phyloP scores from a whole-genome alignment of 129 eudicot genomes.

The Heracleum sosnowskyi region DNA sequence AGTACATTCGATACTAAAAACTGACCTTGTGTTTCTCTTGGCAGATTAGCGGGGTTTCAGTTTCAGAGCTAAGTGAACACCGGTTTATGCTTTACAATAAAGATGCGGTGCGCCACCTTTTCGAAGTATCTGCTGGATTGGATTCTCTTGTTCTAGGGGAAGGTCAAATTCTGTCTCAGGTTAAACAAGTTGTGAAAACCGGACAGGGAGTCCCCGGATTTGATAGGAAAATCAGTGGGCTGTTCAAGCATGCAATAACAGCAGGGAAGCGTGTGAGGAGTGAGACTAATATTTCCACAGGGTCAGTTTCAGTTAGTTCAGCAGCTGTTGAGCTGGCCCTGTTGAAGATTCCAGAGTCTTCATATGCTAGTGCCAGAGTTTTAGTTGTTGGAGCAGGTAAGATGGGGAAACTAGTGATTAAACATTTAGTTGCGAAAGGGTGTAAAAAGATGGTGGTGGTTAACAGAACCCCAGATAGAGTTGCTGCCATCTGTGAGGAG shows the following conservation, averaged over 20 bases:
- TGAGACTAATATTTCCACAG: slow-evolving; percentile 64
- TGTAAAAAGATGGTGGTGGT: slow-evolving; percentile 61
- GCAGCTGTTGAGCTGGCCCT: slow-evolving; percentile 87
- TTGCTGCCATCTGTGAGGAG: slow-evolving; percentile 43
- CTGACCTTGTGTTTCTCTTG: slow-evolving; percentile 14
- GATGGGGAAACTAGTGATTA: slow-evolving; percentile 85
- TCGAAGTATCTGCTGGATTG: slow-evolving; percentile 88
- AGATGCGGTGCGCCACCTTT: slow-evolving; percentile 67
- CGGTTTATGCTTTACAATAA: slow-evolving; percentile 56
- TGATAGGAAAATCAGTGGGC: slow-evolving; percentile 63
- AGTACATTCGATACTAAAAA: not conserved
- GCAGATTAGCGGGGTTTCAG: slow-evolving; percentile 66
- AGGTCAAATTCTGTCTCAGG: slow-evolving; percentile 91
- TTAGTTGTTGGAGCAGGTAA: slow-evolving; percentile 86
- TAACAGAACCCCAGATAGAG: slow-evolving; percentile 68
- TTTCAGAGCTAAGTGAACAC: slow-evolving; percentile 56
- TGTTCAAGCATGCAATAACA: slow-evolving; percentile 75
- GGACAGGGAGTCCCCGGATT: slow-evolving; percentile 71
- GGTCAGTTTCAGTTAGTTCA: slow-evolving; percentile 90
- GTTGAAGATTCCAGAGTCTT: slow-evolving; percentile 49
- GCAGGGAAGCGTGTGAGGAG: slow-evolving; percentile 78
- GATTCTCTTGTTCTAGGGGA: slow-evolving; percentile 82
- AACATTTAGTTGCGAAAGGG: slow-evolving; percentile 76
- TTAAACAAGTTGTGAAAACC: slow-evolving; percentile 60
- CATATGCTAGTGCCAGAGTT: slow-evolving; percentile 39